Conservation (phyloP, 2,329 filamentous ascomycete species). For the Ophiostoma populinum region DNA sequence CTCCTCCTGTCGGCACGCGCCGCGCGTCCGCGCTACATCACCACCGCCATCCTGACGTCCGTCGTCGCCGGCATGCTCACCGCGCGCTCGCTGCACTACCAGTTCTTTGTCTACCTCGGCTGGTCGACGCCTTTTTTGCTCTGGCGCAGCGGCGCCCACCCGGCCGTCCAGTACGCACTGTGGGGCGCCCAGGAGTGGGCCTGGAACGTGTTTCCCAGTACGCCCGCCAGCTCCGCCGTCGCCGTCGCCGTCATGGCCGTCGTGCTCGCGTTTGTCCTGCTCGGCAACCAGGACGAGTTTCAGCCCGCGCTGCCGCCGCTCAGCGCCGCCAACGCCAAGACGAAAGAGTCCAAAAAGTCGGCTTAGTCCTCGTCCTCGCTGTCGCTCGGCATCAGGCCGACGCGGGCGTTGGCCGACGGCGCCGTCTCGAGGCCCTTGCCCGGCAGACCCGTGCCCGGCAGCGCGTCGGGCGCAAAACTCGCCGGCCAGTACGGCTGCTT, state of each 20-base stretch:
- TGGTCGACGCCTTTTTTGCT: conserved; percentile 80
- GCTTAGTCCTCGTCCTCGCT: conserved; percentile 51
- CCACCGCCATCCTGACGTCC: conserved; percentile 60
- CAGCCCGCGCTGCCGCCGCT: conserved; percentile 10
- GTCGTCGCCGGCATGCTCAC: conserved; percentile 69
- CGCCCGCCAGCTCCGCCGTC: conserved; percentile 31
- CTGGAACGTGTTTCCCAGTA: conserved; percentile 89
- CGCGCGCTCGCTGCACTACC: conserved; percentile 80
- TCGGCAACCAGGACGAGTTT: conserved; percentile 31
- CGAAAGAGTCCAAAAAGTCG: background rate
- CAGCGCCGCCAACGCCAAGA: conserved; percentile 11
- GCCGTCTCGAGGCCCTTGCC: conserved; percentile 66
- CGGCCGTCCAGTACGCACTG: conserved; percentile 45
- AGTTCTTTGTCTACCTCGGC: conserved; percentile 83
- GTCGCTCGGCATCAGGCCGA: conserved; percentile 72
- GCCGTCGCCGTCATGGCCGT: conserved; percentile 56
- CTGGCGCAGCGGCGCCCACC: conserved; percentile 58
- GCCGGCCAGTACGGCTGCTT: conserved; percentile 2
- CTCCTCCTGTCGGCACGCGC: conserved; percentile 35
- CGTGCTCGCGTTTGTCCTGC: conserved; percentile 47
- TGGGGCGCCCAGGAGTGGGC: conserved; percentile 79
- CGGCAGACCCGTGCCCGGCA: conserved; percentile 3
- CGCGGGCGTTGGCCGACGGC: conserved; percentile 46
- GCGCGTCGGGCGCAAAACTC: conserved; percentile 1
- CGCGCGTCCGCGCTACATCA: conserved; percentile 54